Evolutionary conservation across 2,329 filamentous ascomycete species (phyloP).

Genomic region (Xylaria hypoxylon): DNA sequence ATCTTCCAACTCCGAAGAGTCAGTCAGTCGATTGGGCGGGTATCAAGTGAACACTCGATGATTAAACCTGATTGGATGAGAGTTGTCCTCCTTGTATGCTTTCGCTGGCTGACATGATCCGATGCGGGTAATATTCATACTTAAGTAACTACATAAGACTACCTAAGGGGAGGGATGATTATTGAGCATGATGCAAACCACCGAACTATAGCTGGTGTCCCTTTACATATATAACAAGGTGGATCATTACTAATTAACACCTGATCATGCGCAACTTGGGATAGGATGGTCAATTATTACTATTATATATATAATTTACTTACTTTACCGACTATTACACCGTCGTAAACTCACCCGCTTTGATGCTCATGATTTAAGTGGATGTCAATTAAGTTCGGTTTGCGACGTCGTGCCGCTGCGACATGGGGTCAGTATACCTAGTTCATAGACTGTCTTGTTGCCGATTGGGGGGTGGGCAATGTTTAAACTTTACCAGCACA

Average conservation of each 20-base stretch:
- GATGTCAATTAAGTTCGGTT: conserved; percentile 18
- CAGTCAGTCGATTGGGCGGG: conserved; percentile 9
- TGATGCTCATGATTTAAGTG: conserved; percentile 12
- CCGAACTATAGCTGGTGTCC: neutral
- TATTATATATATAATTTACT: too few relatives aligned
- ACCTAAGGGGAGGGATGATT: neutral
- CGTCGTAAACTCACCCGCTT: conserved; percentile 17
- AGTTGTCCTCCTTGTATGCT: conserved; percentile 3
- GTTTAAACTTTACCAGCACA: conserved; percentile 18
- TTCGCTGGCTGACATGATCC: conserved; percentile 1
- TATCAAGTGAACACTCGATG: conserved; percentile 13
- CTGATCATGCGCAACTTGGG: neutral
- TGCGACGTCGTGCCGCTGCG: conserved; percentile 19
- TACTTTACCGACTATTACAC: neutral
- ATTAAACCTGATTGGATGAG: conserved; percentile 22
- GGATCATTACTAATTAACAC: neutral
- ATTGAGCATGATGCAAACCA: neutral
- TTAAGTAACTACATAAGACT: neutral
- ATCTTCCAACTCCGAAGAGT: neutral
- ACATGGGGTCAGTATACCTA: conserved; percentile 8
- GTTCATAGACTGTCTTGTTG: conserved; percentile 1
- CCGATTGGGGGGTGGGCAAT: neutral
- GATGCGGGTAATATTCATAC: conserved; percentile 18
- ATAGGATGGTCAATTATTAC: conserved; percentile 12
- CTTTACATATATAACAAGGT: neutral